phyloP scores from a whole-genome alignment of 1,284 basidiomycete species.

The Cryptococcus depauperatus region DNA sequence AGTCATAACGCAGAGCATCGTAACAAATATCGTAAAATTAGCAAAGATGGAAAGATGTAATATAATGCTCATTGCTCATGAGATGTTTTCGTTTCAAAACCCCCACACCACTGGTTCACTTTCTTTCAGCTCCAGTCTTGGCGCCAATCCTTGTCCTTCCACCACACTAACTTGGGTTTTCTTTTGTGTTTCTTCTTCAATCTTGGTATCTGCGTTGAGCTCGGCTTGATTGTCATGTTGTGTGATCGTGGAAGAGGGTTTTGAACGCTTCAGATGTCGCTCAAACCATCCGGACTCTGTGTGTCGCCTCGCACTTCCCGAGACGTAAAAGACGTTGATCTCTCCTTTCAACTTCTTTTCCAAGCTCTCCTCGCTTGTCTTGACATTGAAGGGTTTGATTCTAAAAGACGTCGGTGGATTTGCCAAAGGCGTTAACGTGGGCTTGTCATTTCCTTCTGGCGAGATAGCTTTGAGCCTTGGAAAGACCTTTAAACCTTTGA shows the following conservation, averaged over 20 bases:
- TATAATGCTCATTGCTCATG: neutral
- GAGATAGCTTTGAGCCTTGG: conserved; percentile 12
- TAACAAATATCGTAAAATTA: too few species aligned
- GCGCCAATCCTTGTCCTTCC: neutral
- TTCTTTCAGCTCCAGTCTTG: conserved; percentile 1
- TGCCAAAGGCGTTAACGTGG: neutral
- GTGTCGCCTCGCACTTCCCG: conserved; percentile 9
- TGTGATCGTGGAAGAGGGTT: neutral
- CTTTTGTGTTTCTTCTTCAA: neutral
- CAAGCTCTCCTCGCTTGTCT: neutral
- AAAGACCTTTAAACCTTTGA: conserved; percentile 31
- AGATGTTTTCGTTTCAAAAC: neutral
- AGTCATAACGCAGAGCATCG: too few species aligned
- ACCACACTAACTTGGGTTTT: neutral
- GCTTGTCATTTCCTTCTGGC: neutral
- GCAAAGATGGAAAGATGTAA: too few species aligned
- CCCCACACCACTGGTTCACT: neutral
- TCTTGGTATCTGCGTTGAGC: neutral
- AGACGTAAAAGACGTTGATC: too few species aligned
- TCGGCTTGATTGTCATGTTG: too few species aligned
- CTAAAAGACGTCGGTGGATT: neutral
- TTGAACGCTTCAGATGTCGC: conserved; percentile 1
- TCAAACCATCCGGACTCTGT: conserved; percentile 22
- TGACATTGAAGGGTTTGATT: too few species aligned
- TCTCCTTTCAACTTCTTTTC: neutral